Conservation (phyloP, 768 basidiomycete species). For the Lactarius psammicola region DNA sequence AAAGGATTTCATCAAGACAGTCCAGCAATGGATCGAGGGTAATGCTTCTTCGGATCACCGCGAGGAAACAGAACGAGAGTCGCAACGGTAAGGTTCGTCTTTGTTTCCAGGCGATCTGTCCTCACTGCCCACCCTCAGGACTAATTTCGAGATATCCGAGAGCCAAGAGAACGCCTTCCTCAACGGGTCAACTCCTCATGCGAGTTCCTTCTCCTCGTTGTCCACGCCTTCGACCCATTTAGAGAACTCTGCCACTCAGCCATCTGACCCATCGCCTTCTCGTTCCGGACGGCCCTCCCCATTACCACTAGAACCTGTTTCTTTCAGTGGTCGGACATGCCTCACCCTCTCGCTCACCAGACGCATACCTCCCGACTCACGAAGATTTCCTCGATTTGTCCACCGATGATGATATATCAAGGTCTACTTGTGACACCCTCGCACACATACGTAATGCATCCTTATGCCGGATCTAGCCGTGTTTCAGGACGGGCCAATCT, state of each 20-base stretch:
- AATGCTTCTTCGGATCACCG: slow-evolving; percentile 40
- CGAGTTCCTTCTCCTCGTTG: slow-evolving; percentile 60
- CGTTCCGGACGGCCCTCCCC: slow-evolving; percentile 47
- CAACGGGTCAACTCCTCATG: slow-evolving; percentile 38
- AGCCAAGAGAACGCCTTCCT: slow-evolving; percentile 5
- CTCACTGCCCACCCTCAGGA: slow-evolving; percentile 36
- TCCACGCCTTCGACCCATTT: slow-evolving; percentile 56
- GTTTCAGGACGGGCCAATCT: slow-evolving; percentile 41
- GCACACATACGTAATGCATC: slow-evolving; percentile 52
- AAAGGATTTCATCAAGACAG: slow-evolving; percentile 65
- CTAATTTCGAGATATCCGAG: slow-evolving; percentile 5
- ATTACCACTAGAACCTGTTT: slow-evolving; percentile 48
- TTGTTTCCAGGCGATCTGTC: not conserved
- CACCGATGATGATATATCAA: slow-evolving; percentile 44
- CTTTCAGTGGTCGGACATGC: slow-evolving; percentile 31
- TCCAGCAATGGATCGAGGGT: slow-evolving; percentile 76
- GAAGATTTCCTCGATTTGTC: slow-evolving; percentile 51
- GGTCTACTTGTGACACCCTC: slow-evolving; percentile 24
- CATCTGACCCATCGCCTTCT: slow-evolving; percentile 11
- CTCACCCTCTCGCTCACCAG: slow-evolving; percentile 52
- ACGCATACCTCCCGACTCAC: slow-evolving; percentile 55
- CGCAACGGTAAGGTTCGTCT: slow-evolving; percentile 36
- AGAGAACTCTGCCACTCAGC: slow-evolving; percentile 2
- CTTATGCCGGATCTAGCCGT: slow-evolving; percentile 41
- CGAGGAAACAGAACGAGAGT: slow-evolving; percentile 42